Evolutionary conservation across 192 early-diverging fungal species (phyloP), one percentile per base, ranked within the genome.

Genomic region (Umbelopsis ramanniana): DNA sequence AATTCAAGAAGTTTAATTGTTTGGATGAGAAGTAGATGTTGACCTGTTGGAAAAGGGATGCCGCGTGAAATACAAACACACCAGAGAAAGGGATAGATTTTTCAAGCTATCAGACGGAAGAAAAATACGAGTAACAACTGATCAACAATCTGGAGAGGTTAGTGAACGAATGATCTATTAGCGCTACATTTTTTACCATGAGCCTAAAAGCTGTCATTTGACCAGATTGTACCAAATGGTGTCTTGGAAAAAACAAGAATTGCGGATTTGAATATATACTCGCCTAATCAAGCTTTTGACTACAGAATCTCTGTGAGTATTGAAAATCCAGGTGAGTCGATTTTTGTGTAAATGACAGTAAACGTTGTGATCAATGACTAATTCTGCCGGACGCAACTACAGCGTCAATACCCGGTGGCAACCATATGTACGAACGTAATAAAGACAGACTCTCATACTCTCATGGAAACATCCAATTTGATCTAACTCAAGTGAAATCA

Each of bases 381-480:
- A 57, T 46, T 14, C 4, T 22, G 55, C 40, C 23, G 26, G 24
- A 72, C 52, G 1, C 6, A 24, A 23, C 47, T 63, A 15, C 67
- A 82, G 80, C 47, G 19, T 50, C 74, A 23, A 78, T 76, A 17
- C 89, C 90, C 57, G 72, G 67, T n/a, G 78, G 83, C 14, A 70
- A 76, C 14, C 81, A 81, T 9, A 76, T 78, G 17, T 81, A 81
- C 77, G 86, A 91, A 76, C 89, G 96, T 12, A 84, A 92, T 69
- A 98, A 98, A 78, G 93, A 98, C 72, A 86, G 96, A 29, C 71
- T 98, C 69, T 93, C 92, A 7, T 98, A 98, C 74, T 82, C 85
- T 26, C 93, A 93, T 81, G 89, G 93, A 66, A 82, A 89, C n/a
- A 88, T 94, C 70, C 88, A 88, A 71, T 86, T 98, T 66, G 96